These are phyloP conservation scores for Gonium pectorale DNA, from an alignment of 139 green algal genomes.

Conservation along the genomic window DNA sequence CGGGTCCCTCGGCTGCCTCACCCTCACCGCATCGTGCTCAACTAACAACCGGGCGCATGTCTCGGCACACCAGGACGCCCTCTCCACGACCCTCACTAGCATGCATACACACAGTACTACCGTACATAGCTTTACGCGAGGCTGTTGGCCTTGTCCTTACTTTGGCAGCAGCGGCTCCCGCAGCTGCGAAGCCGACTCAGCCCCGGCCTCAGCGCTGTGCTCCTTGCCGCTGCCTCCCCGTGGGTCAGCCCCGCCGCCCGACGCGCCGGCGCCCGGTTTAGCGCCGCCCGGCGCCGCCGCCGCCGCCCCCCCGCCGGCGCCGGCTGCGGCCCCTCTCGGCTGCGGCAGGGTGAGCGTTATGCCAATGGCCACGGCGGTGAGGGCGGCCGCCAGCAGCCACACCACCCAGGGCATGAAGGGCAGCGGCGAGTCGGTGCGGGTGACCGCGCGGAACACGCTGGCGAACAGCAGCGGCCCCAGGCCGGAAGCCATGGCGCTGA, in stretches of 20 bases:
- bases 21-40: too few species aligned
- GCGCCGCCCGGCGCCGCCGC: neutral
- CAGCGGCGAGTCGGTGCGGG: constrained; percentile 58
- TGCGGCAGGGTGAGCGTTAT: constrained; percentile 22
- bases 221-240: neutral
- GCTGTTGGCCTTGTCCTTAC: too few species aligned
- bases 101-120: too few species aligned
- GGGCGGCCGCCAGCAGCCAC: constrained; percentile 28
- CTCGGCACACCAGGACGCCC: too few species aligned
- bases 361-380: constrained; percentile 15
- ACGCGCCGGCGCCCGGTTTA: too few species aligned
- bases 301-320: neutral
- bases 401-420: constrained; percentile 64
- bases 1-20: too few species aligned
- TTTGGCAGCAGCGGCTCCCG: constrained; percentile 8
- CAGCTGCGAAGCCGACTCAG: neutral
- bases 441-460: constrained; percentile 74
- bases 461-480: constrained; percentile 81
- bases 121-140: too few species aligned
- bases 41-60: too few species aligned
- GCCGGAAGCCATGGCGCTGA: constrained; percentile 73
- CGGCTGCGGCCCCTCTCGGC: neutral
- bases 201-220: neutral
- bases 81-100: too few species aligned
- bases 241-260: too few species aligned